A percentile compares a stretch with the other conserved stretches of the same genome.
Conservation (phyloP, 176 grass and related monocot genomes). For the Eleusine coracana region DNA sequence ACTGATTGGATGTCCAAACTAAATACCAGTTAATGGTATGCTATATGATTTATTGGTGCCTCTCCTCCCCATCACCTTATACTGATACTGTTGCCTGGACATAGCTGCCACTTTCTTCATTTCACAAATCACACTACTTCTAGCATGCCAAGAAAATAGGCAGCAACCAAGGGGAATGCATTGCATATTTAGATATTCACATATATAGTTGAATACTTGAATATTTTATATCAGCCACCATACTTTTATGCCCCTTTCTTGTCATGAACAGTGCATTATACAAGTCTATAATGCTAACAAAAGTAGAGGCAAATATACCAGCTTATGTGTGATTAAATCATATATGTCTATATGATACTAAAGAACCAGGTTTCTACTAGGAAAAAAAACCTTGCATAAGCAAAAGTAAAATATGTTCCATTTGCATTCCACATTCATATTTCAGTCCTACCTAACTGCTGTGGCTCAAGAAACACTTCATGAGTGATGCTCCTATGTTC, state of each 20-base stretch:
- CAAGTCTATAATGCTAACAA: no score
- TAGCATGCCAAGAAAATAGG: not conserved
- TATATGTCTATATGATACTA: not conserved
- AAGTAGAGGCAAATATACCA: no score
- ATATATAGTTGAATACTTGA: not conserved
- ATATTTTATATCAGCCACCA: not conserved
- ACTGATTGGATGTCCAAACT: not conserved
- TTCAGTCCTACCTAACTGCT: not conserved
- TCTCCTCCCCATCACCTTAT: not conserved
- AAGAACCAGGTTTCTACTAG: conserved; percentile 7
- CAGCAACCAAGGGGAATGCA: not conserved
- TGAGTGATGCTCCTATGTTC: not conserved
- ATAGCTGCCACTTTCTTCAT: not conserved
- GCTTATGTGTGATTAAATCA: not conserved
- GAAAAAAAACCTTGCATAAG: not conserved
- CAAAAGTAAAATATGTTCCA: not conserved
- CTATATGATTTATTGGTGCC: not conserved
- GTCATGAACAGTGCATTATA: no score
- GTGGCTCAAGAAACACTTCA: not conserved
- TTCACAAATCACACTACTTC: not conserved
- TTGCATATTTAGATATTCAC: not conserved
- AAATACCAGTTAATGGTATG: not conserved
- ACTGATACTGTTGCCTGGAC: not conserved
- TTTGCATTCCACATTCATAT: not conserved
- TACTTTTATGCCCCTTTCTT: no score